Conservation (phyloP, 257 asterid species). For the Gentiana straminea region DNA sequence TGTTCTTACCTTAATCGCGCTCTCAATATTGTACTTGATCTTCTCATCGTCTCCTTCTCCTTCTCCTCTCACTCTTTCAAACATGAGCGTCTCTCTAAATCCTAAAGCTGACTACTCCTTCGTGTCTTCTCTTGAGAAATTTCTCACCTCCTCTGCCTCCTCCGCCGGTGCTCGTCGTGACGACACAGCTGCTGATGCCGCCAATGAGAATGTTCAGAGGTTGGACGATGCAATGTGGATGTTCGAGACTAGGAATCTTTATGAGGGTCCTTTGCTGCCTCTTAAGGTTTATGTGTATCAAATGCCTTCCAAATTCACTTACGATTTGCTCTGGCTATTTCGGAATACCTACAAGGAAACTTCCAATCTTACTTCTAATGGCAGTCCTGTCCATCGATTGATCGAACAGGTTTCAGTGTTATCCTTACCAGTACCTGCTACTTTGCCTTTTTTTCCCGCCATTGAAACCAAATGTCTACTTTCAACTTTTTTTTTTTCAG, state of each 20-base stretch:
- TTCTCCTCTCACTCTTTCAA: constrained; percentile 11
- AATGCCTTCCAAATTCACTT: constrained; percentile 89
- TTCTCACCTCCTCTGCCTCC: constrained; percentile 34
- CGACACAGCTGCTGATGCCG: constrained; percentile 34
- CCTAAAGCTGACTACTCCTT: constrained; percentile 59
- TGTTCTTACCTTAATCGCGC: constrained; percentile 24
- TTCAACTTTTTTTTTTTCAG: background rate
- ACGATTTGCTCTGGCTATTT: constrained; percentile 79
- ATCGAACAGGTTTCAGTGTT: constrained; percentile 54
- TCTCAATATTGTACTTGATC: constrained; percentile 43
- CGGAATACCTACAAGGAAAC: constrained; percentile 53
- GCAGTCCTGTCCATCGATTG: constrained; percentile 93
- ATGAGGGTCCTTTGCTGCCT: constrained; percentile 29
- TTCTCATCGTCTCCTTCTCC: constrained; percentile 32
- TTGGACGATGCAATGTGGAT: constrained; percentile 52
- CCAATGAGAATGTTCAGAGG: constrained; percentile 26
- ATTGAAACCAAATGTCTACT: too few relatives aligned
- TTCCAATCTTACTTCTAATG: constrained; percentile 78
- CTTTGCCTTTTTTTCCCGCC: background rate
- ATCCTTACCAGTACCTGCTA: background rate
- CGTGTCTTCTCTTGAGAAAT: constrained; percentile 66
- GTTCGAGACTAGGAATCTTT: constrained; percentile 45
- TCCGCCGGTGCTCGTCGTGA: constrained; percentile 3
- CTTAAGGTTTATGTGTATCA: constrained; percentile 72
- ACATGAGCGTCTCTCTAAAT: constrained; percentile 24